phyloP scores from a whole-genome alignment of 75 land plant species.

The Sequoiadendron giganteum region DNA sequence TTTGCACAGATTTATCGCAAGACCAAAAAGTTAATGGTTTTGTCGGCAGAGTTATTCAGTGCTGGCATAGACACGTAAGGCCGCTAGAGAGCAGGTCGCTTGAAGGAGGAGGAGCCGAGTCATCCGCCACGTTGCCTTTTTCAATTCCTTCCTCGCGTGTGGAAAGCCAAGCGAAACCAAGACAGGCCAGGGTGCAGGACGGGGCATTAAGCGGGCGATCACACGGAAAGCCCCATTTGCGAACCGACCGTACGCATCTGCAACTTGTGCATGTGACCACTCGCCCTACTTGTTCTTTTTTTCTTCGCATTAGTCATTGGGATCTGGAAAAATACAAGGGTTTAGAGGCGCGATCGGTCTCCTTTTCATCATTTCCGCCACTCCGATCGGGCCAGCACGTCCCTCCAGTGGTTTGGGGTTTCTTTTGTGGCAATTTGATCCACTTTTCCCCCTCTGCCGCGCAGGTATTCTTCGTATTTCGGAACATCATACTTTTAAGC shows the following conservation, averaged over 20 bases:
- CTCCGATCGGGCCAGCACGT: not conserved
- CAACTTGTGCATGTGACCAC: slow-evolving; percentile 1
- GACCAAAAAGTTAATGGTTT: too few species aligned
- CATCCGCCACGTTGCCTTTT: not conserved
- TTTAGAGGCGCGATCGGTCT: not conserved
- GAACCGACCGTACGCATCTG: not conserved
- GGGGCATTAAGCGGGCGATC: not conserved
- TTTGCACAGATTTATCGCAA: too few species aligned
- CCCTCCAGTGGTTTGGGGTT: not conserved
- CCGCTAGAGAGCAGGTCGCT: too few species aligned
- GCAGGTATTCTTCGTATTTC: slow-evolving; percentile 4
- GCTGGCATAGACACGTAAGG: too few species aligned
- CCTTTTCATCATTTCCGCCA: not conserved
- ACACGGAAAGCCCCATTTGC: not conserved
- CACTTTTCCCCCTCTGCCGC: not conserved
- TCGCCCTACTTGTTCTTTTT: not conserved
- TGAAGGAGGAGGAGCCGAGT: not conserved
- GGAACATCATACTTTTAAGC: not conserved
- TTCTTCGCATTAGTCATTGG: not conserved
- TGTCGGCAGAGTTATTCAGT: too few species aligned
- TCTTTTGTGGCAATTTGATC: not conserved
- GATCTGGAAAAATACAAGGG: slow-evolving; percentile 3
- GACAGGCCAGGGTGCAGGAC: not conserved
- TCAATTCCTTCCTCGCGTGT: not conserved
- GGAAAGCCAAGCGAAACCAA: not conserved